Percentiles rank a stretch among this genome's conserved stretches.
These are phyloP conservation scores for Fusarium bulbicola DNA, from an alignment of 2,329 filamentous ascomycete species.

Conservation along the genomic window DNA sequence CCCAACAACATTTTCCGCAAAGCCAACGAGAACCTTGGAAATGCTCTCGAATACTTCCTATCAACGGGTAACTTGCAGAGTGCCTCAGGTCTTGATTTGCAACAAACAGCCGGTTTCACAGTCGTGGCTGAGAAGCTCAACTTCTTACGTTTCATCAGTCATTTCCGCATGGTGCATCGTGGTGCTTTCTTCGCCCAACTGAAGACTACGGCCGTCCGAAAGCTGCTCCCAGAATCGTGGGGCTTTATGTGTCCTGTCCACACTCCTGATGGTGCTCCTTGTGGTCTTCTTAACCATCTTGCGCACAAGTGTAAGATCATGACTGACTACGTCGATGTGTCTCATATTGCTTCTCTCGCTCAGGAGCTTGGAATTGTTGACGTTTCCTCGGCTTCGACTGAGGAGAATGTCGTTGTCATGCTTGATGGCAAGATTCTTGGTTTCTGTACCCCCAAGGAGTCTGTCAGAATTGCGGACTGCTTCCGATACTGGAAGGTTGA, in stretches of 20 bases:
- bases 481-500: conserved; percentile 96
- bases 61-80: conserved; percentile 95
- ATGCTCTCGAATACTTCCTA: conserved; percentile 91
- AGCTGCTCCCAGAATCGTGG: conserved; percentile 95
- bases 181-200: conserved; percentile 98
- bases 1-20: conserved; percentile 78
- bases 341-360: conserved; percentile 76
- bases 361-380: conserved; percentile 81
- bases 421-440: conserved; percentile 90
- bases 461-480: conserved; percentile 82
- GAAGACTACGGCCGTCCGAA: conserved; percentile 96
- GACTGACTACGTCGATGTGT: conserved; percentile 78
- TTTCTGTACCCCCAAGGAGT: conserved; percentile 87
- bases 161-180: conserved; percentile 99
- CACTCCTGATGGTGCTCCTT: conserved; percentile 94
- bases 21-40: conserved; percentile 88
- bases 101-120: conserved; percentile 93
- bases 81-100: conserved; percentile 90
- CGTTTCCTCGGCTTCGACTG: conserved; percentile 78
- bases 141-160: conserved; percentile 97
- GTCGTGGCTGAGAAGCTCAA: conserved; percentile 99
- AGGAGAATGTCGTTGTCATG: conserved; percentile 88
- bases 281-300: conserved; percentile 93
- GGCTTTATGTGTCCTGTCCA: conserved; percentile 97
- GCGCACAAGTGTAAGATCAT: conserved; percentile 94